A percentile compares a stretch with the other conserved stretches of the same genome.
Evolutionary conservation across 768 basidiomycete genomes (phyloP).

Genomic region (Pleurotus salmoneostramineus): DNA sequence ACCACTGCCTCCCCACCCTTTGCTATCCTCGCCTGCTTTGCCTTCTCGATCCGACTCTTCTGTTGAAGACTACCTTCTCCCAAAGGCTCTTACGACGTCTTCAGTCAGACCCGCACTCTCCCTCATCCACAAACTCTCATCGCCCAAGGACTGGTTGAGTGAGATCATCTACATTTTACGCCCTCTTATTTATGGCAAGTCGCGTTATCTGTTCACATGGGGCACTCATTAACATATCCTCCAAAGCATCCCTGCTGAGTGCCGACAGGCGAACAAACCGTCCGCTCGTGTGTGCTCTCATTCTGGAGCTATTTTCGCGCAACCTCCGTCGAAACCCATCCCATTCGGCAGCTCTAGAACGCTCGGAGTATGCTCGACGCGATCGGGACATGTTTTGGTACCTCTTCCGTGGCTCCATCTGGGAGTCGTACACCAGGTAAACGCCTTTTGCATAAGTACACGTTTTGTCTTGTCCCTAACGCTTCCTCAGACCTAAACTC

Average conservation of each 20-base stretch:
- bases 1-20: constrained; percentile 59
- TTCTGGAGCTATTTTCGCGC: constrained; percentile 72
- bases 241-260: constrained; percentile 36
- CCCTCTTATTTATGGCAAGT: constrained; percentile 73
- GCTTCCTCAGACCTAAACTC: constrained; percentile 64
- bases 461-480: constrained; percentile 5
- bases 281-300: constrained; percentile 60
- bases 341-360: constrained; percentile 59
- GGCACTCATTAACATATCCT: constrained; percentile 8
- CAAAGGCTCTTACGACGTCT: constrained; percentile 72
- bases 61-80: constrained; percentile 78
- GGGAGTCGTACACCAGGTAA: constrained; percentile 75
- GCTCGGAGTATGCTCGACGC: constrained; percentile 75
- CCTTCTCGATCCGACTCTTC: constrained; percentile 48
- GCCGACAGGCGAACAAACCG: constrained; percentile 49
- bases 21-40: constrained; percentile 47
- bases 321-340: constrained; percentile 67
- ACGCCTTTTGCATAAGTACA: constrained; percentile 13
- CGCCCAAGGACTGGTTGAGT: constrained; percentile 70
- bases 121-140: constrained; percentile 56
- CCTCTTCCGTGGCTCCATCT: constrained; percentile 80
- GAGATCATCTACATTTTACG: constrained; percentile 70
- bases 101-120: constrained; percentile 70
- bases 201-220: not conserved
- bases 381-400: constrained; percentile 85